Evolutionary conservation across 2,329 filamentous ascomycete species (phyloP).

Genomic region (Xylariaceae sp.): DNA sequence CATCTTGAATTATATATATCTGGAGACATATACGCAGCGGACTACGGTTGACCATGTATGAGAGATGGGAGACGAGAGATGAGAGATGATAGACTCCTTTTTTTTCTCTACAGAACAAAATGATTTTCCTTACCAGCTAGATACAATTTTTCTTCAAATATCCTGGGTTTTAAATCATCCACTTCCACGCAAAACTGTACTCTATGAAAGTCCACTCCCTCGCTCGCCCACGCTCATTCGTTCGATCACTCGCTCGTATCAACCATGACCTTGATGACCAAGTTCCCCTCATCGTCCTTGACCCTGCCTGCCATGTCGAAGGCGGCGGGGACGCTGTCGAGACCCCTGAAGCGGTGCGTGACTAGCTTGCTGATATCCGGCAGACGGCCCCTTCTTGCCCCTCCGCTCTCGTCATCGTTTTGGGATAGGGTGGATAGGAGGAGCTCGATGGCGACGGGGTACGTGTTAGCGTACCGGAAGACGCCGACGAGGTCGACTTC

Average conservation of each 20-base stretch:
- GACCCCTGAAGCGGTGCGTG: conserved; percentile 63
- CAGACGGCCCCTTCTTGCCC: too few species aligned
- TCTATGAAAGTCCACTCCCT: not conserved
- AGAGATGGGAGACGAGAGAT: too few species aligned
- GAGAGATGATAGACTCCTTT: too few species aligned
- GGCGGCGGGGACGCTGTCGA: conserved; percentile 58
- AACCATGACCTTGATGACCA: conserved; percentile 71
- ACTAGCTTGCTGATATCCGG: conserved; percentile 63
- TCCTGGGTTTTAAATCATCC: too few species aligned
- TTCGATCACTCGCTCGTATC: conserved; percentile 33
- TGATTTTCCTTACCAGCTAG: too few species aligned
- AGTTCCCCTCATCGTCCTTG: conserved; percentile 61
- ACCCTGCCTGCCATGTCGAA: conserved; percentile 69
- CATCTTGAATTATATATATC: too few species aligned
- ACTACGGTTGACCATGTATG: too few species aligned
- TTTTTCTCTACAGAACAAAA: too few species aligned
- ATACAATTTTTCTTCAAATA: too few species aligned
- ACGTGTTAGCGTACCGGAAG: conserved; percentile 74
- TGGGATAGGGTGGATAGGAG: conserved; percentile 44
- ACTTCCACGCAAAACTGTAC: too few species aligned
- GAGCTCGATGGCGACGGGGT: conserved; percentile 50
- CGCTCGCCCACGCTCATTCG: not conserved
- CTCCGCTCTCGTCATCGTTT: too few species aligned
- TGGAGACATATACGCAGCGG: too few species aligned
- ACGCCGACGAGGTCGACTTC: conserved; percentile 76